Base-by-base conservation (phyloP, 331 rosid genomes). In the Quercus lobata region DNA sequence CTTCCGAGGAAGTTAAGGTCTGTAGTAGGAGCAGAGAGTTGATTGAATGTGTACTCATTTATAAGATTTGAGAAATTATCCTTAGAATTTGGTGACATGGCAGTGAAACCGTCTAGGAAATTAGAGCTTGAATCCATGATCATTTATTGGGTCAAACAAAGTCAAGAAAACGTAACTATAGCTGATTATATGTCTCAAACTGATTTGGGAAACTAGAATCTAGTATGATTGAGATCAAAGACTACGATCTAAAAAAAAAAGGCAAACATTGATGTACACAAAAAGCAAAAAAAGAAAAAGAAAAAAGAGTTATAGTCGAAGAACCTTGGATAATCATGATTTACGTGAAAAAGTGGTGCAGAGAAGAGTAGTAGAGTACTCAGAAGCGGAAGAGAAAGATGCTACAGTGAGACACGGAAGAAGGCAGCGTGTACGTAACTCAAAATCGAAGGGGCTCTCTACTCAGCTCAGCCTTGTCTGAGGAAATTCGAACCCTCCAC, bases 41-140 rank as follows among this genome's bases (percentile, higher is more conserved):
- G 46, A 29, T 66, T 17, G 49, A 82, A 80, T 56, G 53, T n/a
- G 71, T 70, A 83, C 2, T 70, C 73, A 32, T 81, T 58, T 25
- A 34, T 1, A 62, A 52, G 63, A 57, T 53, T 41, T 72, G 76
- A 15, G 69, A 22, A 76, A 65, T 78, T 81, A 34, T 66, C 54
- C 54, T 49, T 22, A 18, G 75, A 79, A 68, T 58, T 24, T 72
- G 70, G 73, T 11, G 65, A 72, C 14, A 57, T 7, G 71, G 71
- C 3, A 3, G 34, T 2, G 52, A 21, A 66, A 18, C 54, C 82
- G 34, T 79, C 72, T 65, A 69, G 6, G 78, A 56, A 79, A 73
- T 76, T 82, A 78, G 58, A 58, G 73, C 41, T 30, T 62, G 82
- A 84, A 76, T 79, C 83, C 89, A 86, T 86, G 24, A 53, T 46